Percentiles rank a stretch among this genome's conserved stretches.
phyloP scores from a whole-genome alignment of 2,329 filamentous ascomycete genomes.

The Xylariaceae sp. region DNA sequence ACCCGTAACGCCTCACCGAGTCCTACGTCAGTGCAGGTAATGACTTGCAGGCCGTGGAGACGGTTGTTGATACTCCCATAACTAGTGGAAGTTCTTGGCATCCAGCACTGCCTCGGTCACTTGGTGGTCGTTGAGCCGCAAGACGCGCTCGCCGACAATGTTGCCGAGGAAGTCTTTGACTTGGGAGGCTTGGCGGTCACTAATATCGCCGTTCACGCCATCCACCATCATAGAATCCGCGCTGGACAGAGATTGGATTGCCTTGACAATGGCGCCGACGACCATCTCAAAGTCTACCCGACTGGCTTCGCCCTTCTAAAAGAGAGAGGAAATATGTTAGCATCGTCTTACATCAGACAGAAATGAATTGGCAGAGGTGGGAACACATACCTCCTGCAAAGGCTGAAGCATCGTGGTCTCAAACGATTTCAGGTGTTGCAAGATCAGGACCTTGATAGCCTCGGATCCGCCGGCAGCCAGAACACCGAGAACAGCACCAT shows the following conservation, averaged over 20 bases:
- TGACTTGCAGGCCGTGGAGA: not conserved
- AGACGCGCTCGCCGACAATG: conserved; percentile 48
- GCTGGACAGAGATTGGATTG: conserved; percentile 43
- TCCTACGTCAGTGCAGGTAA: not conserved
- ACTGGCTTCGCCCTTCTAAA: conserved; percentile 38
- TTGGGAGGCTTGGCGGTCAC: conserved; percentile 40
- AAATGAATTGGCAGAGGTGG: no score
- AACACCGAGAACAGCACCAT: conserved; percentile 80
- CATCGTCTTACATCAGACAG: no score
- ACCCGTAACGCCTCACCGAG: no score
- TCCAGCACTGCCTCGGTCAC: conserved; percentile 51
- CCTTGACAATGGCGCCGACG: conserved; percentile 53
- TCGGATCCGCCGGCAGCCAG: conserved; percentile 68
- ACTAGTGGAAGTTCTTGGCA: conserved; percentile 49
- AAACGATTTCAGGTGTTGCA: conserved; percentile 53
- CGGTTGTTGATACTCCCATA: no score
- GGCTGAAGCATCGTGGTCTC: conserved; percentile 51
- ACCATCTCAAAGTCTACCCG: conserved; percentile 52
- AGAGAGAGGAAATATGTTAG: no score
- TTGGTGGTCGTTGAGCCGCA: conserved; percentile 41
- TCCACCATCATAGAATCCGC: conserved; percentile 34
- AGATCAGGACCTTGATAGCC: conserved; percentile 52
- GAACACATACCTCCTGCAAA: no score
- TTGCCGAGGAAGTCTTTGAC: conserved; percentile 54
- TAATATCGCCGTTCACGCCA: conserved; percentile 37